Evolutionary conservation across 768 basidiomycete genomes (phyloP).

Genomic region (Mycena rosella): DNA sequence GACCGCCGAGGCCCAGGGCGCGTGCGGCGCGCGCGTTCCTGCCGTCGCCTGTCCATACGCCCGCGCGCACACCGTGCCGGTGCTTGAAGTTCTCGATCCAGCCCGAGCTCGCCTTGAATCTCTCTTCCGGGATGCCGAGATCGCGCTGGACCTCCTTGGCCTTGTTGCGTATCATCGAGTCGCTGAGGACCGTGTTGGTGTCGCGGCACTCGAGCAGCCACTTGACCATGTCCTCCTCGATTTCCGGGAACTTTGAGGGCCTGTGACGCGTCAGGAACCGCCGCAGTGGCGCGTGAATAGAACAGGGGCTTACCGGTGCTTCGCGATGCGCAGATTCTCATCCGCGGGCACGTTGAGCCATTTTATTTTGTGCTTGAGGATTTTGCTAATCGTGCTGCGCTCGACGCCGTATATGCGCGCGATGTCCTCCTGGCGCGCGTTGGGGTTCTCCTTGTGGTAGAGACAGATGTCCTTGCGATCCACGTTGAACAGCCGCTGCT

Average conservation of each 20-base stretch:
- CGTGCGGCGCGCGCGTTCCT: slow-evolving; percentile 47
- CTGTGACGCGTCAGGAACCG: slow-evolving; percentile 51
- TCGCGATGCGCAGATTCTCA: slow-evolving; percentile 70
- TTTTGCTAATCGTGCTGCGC: slow-evolving; percentile 94
- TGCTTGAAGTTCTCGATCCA: slow-evolving; percentile 96
- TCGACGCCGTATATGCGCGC: slow-evolving; percentile 83
- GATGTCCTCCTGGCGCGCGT: slow-evolving; percentile 87
- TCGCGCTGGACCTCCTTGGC: slow-evolving; percentile 75
- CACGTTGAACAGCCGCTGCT: slow-evolving; percentile 79
- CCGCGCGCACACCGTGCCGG: slow-evolving; percentile 80
- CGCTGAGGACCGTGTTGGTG: slow-evolving; percentile 65
- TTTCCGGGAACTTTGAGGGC: slow-evolving; percentile 83
- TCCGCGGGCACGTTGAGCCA: slow-evolving; percentile 81
- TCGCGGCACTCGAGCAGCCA: slow-evolving; percentile 71
- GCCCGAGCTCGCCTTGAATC: slow-evolving; percentile 92
- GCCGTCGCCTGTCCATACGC: slow-evolving; percentile 64
- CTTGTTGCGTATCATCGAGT: slow-evolving; percentile 71
- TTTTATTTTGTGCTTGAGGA: slow-evolving; percentile 84
- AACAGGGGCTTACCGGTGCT: slow-evolving; percentile 67
- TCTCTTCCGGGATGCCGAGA: slow-evolving; percentile 71
- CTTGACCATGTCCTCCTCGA: slow-evolving; percentile 74
- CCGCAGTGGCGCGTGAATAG: not conserved
- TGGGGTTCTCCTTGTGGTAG: slow-evolving; percentile 73
- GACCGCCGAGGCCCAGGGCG: slow-evolving; percentile 26
- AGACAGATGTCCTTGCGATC: slow-evolving; percentile 83